Conservation (phyloP, 2,329 filamentous ascomycete species). For the Zymoseptoria crescenta region DNA sequence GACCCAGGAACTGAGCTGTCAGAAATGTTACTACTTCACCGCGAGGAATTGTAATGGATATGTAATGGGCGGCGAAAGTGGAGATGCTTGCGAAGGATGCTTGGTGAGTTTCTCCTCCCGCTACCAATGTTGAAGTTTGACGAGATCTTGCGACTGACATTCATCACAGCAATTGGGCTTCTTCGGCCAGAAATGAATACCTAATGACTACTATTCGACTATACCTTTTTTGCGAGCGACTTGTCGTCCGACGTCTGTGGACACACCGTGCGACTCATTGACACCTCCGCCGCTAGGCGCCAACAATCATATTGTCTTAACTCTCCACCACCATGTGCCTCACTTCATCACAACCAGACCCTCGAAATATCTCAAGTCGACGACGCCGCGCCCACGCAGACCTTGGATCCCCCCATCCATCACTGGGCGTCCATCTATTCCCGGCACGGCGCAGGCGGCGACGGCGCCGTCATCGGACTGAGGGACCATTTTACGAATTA, state of each 20-base stretch:
- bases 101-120: constrained; percentile 14
- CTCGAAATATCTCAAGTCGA: background rate
- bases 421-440: background rate
- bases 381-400: background rate
- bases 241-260: background rate
- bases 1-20: constrained; percentile 25
- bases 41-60: constrained; percentile 31
- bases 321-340: background rate
- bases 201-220: background rate
- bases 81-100: constrained; percentile 30
- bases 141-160: constrained; percentile 1
- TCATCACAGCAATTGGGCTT: constrained; percentile 24
- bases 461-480: background rate
- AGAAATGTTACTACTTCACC: constrained; percentile 31
- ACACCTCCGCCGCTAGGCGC: background rate
- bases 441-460: background rate
- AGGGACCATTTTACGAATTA: no score
- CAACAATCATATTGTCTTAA: background rate
- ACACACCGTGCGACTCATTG: background rate
- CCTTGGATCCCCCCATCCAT: background rate
- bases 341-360: background rate
- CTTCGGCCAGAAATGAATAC: constrained; percentile 22
- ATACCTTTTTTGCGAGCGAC: background rate
- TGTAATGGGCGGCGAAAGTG: constrained; percentile 27
- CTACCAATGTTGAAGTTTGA: no score